Evolutionary conservation across 2,329 filamentous ascomycete genomes (phyloP).

Genomic region (Ophiocordyceps camponoti-floridani): DNA sequence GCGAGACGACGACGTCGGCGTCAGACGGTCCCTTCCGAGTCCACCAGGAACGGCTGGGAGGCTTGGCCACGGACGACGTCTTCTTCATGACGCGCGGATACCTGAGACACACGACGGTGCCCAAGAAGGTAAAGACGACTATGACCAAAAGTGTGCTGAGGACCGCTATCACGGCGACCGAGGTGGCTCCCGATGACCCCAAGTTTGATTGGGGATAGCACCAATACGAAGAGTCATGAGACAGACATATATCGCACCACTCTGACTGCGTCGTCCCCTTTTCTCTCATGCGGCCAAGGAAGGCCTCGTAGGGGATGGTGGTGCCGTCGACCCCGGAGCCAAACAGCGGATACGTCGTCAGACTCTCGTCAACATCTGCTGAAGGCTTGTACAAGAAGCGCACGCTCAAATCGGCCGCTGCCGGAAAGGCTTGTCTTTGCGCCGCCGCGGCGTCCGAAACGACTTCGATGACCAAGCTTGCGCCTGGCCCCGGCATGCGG

Average conservation of each 20-base stretch:
- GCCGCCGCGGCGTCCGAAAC: slow-evolving; percentile 10
- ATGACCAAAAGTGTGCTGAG: slow-evolving; percentile 19
- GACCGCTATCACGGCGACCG: no score
- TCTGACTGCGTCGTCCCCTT: slow-evolving; percentile 14
- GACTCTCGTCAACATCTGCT: slow-evolving; percentile 15
- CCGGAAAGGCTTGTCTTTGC: slow-evolving; percentile 6
- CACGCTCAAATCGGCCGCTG: slow-evolving; percentile 24
- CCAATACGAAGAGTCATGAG: slow-evolving; percentile 15
- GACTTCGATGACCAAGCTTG: slow-evolving; percentile 58
- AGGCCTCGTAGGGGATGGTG: slow-evolving; percentile 19
- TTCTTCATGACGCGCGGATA: background rate
- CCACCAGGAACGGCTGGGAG: slow-evolving; percentile 21
- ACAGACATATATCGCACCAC: slow-evolving; percentile 27
- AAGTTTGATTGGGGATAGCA: slow-evolving; percentile 10
- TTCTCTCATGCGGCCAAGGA: slow-evolving; percentile 16
- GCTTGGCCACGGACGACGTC: background rate
- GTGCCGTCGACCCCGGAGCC: slow-evolving; percentile 13
- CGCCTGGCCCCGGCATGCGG: slow-evolving; percentile 47
- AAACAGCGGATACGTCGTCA: slow-evolving; percentile 23
- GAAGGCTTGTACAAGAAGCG: slow-evolving; percentile 39
- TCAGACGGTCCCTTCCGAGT: slow-evolving; percentile 25
- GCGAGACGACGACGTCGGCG: slow-evolving; percentile 21
- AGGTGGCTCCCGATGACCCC: background rate
- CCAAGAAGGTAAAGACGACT: slow-evolving; percentile 13
- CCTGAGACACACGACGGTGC: slow-evolving; percentile 9